Conservation (phyloP, 108 stramenopile species). For the Parietichytrium sp. region DNA sequence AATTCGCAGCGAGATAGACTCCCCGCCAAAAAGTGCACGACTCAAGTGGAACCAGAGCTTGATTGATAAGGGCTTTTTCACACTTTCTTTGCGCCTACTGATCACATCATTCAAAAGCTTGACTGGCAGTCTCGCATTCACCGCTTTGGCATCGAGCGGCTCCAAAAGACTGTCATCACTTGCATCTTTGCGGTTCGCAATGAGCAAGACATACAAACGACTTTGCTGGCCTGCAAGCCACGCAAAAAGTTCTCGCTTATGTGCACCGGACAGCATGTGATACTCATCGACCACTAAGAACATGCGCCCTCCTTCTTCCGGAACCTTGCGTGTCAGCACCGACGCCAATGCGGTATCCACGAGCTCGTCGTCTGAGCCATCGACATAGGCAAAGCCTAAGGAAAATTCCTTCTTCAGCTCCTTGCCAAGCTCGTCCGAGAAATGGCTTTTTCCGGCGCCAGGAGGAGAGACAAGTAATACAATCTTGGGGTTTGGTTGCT, state of each 20-base stretch:
- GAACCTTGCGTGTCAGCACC: constrained; percentile 37
- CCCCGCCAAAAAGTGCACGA: constrained; percentile 38
- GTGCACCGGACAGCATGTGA: constrained; percentile 21
- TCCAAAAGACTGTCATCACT: constrained; percentile 34
- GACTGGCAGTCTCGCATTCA: constrained; percentile 17
- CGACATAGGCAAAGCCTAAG: constrained; percentile 8
- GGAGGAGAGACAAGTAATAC: background rate
- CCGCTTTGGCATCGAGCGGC: background rate
- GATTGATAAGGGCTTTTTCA: constrained; percentile 6
- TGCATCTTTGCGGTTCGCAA: constrained; percentile 32
- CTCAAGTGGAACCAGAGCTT: constrained; percentile 32
- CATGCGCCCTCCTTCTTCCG: constrained; percentile 32
- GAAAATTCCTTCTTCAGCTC: background rate
- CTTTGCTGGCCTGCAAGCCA: constrained; percentile 30
- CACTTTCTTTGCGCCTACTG: background rate
- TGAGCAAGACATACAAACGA: constrained; percentile 5
- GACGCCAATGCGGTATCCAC: constrained; percentile 28
- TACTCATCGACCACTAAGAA: constrained; percentile 26
- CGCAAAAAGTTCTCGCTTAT: constrained; percentile 11
- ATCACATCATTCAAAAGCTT: background rate
- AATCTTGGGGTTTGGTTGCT: background rate
- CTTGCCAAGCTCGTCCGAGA: constrained; percentile 39
- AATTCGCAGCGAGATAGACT: constrained; percentile 34
- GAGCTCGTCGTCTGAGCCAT: constrained; percentile 37
- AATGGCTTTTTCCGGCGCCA: constrained; percentile 23